Base-by-base conservation (phyloP, 805 yeast species). In the Ogataea nitratoaversa region DNA sequence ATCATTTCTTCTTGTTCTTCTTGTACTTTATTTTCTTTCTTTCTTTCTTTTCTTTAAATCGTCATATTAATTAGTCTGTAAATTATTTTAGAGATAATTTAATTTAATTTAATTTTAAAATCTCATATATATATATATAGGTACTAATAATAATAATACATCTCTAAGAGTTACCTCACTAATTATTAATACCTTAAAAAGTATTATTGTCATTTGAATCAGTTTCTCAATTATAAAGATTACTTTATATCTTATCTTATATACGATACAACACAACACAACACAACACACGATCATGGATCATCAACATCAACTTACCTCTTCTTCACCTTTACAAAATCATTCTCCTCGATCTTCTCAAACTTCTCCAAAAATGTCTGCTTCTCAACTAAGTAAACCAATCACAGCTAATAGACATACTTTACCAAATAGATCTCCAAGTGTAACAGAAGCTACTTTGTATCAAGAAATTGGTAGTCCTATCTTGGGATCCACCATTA, bases 351-450 rank as follows among this genome's bases (percentile, higher is more conserved):
- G n/a, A n/a, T n/a, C 13, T 14, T 14, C 16, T n/a, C 37, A 30
- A 17, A 37, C 45, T 6, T 49, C 56, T 25, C 54, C 54, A 20
- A 44, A 46, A 30, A 30, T 42, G 19, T 30, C 41, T 8, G 22
- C 38, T 8, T 32, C 41, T 14, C 50, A 44, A 19, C 40, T 48
- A 5, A 45, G 38, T 19, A 46, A 49, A 19, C 52, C 55, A 13
- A 47, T 47, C 17, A 48, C 46, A 13, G 53, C 51, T 8, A 45
- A 40, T 34, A 47, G 42, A 8, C 57, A 53, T 31, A 40, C 42
- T 11, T 44, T 53, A 14, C 57, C 57, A 16, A 53, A 53, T 38
- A 33, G 57, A 36, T 41, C 52, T 19, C 55, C 55, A 14, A 47
- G 52, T 5, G 43, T 48, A 7, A 40, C 51, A 2, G 55, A 53